These are phyloP conservation scores for Penicillium sp. DNA, from an alignment of 2,329 filamentous ascomycete genomes.

Conservation along the genomic window DNA sequence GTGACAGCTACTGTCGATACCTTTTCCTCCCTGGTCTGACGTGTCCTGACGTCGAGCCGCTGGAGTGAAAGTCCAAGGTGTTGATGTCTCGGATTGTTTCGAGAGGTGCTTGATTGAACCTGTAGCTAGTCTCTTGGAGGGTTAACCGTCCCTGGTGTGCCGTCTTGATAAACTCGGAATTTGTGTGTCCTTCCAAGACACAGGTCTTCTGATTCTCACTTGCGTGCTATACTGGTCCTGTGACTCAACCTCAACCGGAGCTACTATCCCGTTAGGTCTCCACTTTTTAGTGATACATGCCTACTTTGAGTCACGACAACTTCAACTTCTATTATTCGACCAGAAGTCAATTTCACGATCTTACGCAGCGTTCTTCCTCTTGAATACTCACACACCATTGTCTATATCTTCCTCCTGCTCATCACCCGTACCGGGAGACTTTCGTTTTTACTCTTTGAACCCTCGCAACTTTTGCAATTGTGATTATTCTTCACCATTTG, in stretches of 20 bases:
- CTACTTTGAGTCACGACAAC: conserved; percentile 29
- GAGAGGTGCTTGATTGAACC: conserved; percentile 17
- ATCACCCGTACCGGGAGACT: conserved; percentile 9
- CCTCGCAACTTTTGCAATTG: conserved; percentile 1
- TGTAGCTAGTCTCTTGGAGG: conserved; percentile 16
- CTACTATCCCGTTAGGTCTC: conserved; percentile 13
- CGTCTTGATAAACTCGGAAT: background rate
- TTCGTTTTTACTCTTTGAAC: conserved; percentile 10
- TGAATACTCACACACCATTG: conserved; percentile 8
- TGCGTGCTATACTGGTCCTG: conserved; percentile 4
- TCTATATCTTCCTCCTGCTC: conserved; percentile 13
- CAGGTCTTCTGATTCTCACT: background rate
- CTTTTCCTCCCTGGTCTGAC: conserved; percentile 17
- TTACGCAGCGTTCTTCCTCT: conserved; percentile 33
- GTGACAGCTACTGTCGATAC: conserved; percentile 16
- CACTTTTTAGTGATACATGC: conserved; percentile 11
- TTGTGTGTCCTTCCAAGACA: background rate
- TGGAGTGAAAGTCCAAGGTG: conserved; percentile 13
- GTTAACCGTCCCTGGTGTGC: background rate
- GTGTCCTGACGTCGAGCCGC: conserved; percentile 16
- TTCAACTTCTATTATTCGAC: conserved; percentile 26
- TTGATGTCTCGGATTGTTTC: conserved; percentile 15
- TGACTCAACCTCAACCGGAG: conserved; percentile 14
- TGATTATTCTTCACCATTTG: conserved; percentile 20
- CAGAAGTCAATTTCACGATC: conserved; percentile 30